phyloP scores from a whole-genome alignment of 768 basidiomycete genomes.

The Lanmaoa pseudosensibilis region DNA sequence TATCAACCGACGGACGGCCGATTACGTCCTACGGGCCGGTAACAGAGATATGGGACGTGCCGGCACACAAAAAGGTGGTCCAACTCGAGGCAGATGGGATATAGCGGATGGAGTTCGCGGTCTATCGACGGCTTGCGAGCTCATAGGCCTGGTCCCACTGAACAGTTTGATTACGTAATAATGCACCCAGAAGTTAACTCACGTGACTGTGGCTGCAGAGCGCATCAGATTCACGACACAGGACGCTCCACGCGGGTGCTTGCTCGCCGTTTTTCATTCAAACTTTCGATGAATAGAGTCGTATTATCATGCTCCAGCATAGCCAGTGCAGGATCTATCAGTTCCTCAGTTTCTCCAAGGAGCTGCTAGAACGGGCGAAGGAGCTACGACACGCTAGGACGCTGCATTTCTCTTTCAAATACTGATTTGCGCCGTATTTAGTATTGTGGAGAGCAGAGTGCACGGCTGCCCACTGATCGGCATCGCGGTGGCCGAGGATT shows the following conservation, averaged over 20 bases:
- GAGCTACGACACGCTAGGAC: background rate
- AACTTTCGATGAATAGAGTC: background rate
- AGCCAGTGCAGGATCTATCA: background rate
- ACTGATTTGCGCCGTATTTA: background rate
- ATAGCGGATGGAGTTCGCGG: no score
- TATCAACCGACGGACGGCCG: no score
- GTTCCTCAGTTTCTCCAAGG: background rate
- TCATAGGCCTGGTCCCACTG: no score
- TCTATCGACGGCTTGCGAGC: no score
- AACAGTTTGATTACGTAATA: background rate
- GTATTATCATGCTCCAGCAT: background rate
- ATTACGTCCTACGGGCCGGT: no score
- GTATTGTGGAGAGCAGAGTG: background rate
- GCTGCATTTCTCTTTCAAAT: conserved; percentile 7
- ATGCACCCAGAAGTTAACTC: conserved; percentile 1
- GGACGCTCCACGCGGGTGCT: background rate
- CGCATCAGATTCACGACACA: background rate
- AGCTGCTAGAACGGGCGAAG: background rate
- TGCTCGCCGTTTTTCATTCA: background rate
- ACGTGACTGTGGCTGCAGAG: conserved; percentile 12
- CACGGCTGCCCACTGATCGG: background rate
- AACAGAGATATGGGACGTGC: no score
- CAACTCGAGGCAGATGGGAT: no score
- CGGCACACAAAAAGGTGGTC: no score
- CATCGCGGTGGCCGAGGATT: conserved; percentile 15